Conservation (phyloP, 1,139 yeast genomes). For the Sugiyamaella grinbergsii region DNA sequence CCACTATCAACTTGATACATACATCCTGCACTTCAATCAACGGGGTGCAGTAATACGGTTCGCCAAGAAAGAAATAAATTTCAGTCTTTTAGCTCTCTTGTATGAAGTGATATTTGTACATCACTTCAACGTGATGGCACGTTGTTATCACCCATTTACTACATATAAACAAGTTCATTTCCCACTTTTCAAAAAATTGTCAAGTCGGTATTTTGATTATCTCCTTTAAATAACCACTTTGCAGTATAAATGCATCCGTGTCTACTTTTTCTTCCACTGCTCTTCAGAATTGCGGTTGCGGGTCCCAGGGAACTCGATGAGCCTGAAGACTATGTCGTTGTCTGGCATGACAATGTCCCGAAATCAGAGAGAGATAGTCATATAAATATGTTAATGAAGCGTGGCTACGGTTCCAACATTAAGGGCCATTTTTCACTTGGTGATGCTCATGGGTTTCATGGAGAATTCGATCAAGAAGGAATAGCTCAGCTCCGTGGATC, state of each 20-base stretch:
- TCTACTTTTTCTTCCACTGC: not conserved
- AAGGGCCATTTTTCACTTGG: slow-evolving; percentile 59
- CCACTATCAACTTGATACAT: not conserved
- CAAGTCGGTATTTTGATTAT: too few relatives aligned
- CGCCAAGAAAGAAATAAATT: too few relatives aligned
- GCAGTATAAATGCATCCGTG: slow-evolving; percentile 7
- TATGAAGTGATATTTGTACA: too few relatives aligned
- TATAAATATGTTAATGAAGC: slow-evolving; percentile 2
- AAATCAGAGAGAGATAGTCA: slow-evolving; percentile 6
- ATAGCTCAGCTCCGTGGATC: slow-evolving; percentile 48
- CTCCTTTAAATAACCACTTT: not conserved
- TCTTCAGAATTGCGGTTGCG: not conserved
- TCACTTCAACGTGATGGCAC: too few relatives aligned
- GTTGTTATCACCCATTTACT: too few relatives aligned
- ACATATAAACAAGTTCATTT: too few relatives aligned
- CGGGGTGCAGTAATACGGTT: too few relatives aligned
- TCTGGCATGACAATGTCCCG: slow-evolving; percentile 25
- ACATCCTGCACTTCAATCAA: not conserved
- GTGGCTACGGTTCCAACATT: slow-evolving; percentile 37
- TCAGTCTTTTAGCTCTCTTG: too few relatives aligned
- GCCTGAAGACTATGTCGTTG: slow-evolving; percentile 30
- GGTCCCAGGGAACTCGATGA: not conserved
- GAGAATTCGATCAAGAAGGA: slow-evolving; percentile 30
- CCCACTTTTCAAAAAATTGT: too few relatives aligned
- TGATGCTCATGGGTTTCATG: slow-evolving; percentile 37